Base-by-base conservation (phyloP, 495 filamentous ascomycete species). In the Penicillium salamii region DNA sequence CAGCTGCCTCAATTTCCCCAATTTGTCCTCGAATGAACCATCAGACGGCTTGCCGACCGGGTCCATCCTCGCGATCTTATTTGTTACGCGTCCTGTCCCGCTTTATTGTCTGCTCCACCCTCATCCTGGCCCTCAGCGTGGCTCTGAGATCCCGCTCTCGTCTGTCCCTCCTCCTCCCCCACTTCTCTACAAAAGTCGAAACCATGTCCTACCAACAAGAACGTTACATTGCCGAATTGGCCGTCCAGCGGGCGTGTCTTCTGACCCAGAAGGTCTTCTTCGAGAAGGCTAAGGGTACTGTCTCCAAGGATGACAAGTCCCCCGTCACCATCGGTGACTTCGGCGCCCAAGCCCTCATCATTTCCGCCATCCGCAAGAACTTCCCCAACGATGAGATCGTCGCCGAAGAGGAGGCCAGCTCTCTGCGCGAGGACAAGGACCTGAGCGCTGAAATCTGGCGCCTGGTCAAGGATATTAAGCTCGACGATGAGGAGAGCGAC, bases 271-370 rank as follows among this genome's bases (percentile, higher is more conserved):
- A 82, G 53, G 91, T 97, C 68, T 97, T 95, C 80, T 83, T 88
- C 71, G 85, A 89, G 48, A 89, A 86, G 63, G 84, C 90, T 56
- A 97, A 97, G 73, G 91, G 91, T 49, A 96, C 93, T 45, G 77
- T 95, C 28, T 88, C 86, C 58, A 99, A 97, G 76, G 85, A 88
- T 66, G 95, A 98, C 74, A 85, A 84, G 55, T 97, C 95, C 19
- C 93, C 95, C 52, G 93, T 98, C 55, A 98, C 93, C 24, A 91
- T 97, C 54, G 93, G 91, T 64, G 93, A 98, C 73, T 97, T 95
- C 62, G 95, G 95, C 57, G 93, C 95, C 46, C 93, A 98, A 73
- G 95, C 95, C 31, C 78, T 97, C 53, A 95, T 97, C 63, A 96
- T 97, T 58, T 78, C 83, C 48, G 91, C 93, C 39, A 83, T 98